phyloP scores from a whole-genome alignment of 1,139 yeast species.

The Fermentozyma sake region DNA sequence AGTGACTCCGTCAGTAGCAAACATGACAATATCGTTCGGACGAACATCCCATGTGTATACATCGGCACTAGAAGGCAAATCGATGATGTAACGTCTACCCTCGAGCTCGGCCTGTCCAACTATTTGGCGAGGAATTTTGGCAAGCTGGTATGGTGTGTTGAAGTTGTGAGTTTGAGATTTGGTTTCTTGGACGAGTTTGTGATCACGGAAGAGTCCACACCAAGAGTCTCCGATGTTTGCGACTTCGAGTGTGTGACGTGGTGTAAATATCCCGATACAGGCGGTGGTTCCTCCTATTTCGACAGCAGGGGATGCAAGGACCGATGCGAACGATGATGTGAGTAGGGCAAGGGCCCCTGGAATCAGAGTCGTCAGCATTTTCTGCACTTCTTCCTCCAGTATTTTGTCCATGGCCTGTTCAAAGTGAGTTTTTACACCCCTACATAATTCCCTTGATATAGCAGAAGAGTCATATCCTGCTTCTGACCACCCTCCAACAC shows the following conservation, averaged over 20 bases:
- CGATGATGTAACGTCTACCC: conserved; percentile 60
- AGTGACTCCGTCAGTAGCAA: conserved; percentile 92
- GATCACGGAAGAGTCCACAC: conserved; percentile 78
- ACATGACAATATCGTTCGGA: conserved; percentile 69
- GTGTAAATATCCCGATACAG: conserved; percentile 70
- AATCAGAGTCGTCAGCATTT: not conserved
- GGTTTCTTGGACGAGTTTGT: conserved; percentile 61
- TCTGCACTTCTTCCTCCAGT: too few relatives aligned
- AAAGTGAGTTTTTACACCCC: conserved; percentile 28
- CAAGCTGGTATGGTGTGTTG: conserved; percentile 88
- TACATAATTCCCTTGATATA: conserved; percentile 66
- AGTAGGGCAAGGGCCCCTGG: not conserved
- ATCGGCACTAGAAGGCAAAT: conserved; percentile 50
- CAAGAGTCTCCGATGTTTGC: conserved; percentile 94
- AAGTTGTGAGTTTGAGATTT: conserved; percentile 81
- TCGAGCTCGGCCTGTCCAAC: conserved; percentile 50
- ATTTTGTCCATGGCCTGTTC: too few relatives aligned
- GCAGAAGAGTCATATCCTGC: conserved; percentile 88
- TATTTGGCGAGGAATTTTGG: conserved; percentile 71
- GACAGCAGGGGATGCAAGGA: conserved; percentile 54
- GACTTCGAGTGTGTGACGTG: conserved; percentile 48
- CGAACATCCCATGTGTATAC: conserved; percentile 47
- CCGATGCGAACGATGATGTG: conserved; percentile 46
- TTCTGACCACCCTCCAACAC: conserved; percentile 97
- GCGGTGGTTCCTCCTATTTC: conserved; percentile 97